Evolutionary conservation across 2,329 filamentous ascomycete genomes (phyloP).

Genomic region (Onygenales sp.): DNA sequence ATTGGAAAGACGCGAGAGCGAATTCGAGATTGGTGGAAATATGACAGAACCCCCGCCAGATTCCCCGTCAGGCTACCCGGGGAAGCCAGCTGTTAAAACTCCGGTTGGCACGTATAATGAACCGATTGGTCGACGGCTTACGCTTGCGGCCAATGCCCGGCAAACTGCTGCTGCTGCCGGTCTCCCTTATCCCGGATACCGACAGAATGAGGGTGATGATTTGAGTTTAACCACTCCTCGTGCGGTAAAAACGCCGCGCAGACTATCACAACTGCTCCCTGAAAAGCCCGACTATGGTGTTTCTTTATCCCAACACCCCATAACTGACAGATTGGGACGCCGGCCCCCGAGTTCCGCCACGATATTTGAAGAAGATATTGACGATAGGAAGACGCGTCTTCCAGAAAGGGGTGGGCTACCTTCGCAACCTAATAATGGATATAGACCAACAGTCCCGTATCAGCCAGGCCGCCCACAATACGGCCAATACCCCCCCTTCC

Average conservation of each 20-base stretch:
- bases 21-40: constrained; percentile 30
- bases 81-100: constrained; percentile 2
- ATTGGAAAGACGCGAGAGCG: constrained; percentile 13
- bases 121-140: constrained; percentile 1
- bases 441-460: not conserved
- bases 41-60: constrained; percentile 26
- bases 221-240: constrained; percentile 14
- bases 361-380: constrained; percentile 29
- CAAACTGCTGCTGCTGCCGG: not conserved
- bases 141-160: not conserved
- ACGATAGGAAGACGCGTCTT: constrained; percentile 5
- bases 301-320: constrained; percentile 30
- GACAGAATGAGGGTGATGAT: not conserved
- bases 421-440: not conserved
- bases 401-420: not conserved
- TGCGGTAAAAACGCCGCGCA: constrained; percentile 25
- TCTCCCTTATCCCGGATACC: not conserved
- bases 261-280: constrained; percentile 28
- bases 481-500: not conserved
- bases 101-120: constrained; percentile 10
- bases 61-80: constrained; percentile 6
- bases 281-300: constrained; percentile 23
- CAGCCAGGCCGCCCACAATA: not conserved
- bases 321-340: constrained; percentile 15
- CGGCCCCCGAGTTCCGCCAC: constrained; percentile 24